Conservation (phyloP, 2,329 filamentous ascomycete genomes). For the Pyrenophora graminea region DNA sequence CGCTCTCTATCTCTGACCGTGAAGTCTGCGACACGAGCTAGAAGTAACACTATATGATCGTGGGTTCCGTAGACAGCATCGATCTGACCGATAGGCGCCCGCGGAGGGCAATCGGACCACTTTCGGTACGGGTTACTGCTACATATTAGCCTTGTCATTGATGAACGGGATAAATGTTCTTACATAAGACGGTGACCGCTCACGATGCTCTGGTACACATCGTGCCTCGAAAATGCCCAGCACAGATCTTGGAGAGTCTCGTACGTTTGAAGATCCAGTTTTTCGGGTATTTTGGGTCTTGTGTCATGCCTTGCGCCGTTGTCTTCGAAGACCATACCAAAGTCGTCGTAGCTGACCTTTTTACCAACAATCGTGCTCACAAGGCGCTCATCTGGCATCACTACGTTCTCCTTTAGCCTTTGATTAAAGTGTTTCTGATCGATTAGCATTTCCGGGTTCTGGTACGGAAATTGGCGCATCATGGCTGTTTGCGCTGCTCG, state of each 20-base stretch:
- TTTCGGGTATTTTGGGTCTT: slow-evolving; percentile 39
- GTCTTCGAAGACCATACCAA: slow-evolving; percentile 55
- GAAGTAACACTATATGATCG: slow-evolving; percentile 81
- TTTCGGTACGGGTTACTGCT: slow-evolving; percentile 74
- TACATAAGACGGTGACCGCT: slow-evolving; percentile 86
- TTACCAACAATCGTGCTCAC: slow-evolving; percentile 63
- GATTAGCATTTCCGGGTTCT: slow-evolving; percentile 39
- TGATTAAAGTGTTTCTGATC: slow-evolving; percentile 33
- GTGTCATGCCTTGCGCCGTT: slow-evolving; percentile 32
- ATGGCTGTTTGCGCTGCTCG: slow-evolving; percentile 56
- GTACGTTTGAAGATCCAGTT: slow-evolving; percentile 73
- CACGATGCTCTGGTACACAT: slow-evolving; percentile 86
- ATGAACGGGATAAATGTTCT: slow-evolving; percentile 46
- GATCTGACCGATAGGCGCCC: slow-evolving; percentile 75
- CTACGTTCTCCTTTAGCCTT: slow-evolving; percentile 53
- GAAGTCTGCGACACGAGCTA: slow-evolving; percentile 80
- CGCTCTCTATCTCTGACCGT: slow-evolving; percentile 74
- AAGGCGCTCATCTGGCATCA: slow-evolving; percentile 53
- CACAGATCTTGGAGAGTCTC: slow-evolving; percentile 83
- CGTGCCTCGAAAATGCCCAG: slow-evolving; percentile 97
- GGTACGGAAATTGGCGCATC: slow-evolving; percentile 43
- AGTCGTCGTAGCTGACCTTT: slow-evolving; percentile 62
- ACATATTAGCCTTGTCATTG: slow-evolving; percentile 24
- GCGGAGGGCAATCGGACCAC: slow-evolving; percentile 87
- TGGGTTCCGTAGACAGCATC: slow-evolving; percentile 86